Percentiles rank a stretch among this genome's conserved stretches.
Evolutionary conservation across 768 basidiomycete species (phyloP).

Genomic region (Kwoniella bestiolae): DNA sequence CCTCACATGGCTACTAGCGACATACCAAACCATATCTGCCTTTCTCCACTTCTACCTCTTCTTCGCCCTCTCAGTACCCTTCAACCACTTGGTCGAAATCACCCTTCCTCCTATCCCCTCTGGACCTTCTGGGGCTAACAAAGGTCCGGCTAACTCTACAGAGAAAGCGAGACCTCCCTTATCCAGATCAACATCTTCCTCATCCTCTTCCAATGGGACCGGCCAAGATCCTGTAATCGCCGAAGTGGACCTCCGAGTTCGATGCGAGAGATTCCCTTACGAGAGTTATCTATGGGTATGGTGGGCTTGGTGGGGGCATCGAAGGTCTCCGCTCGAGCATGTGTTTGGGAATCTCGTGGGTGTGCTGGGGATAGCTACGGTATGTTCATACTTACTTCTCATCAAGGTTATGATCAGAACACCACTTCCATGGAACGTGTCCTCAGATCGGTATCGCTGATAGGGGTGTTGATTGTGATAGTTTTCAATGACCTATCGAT

Average conservation of each 20-base stretch:
- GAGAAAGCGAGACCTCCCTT: too few relatives aligned
- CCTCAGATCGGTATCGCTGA: too few relatives aligned
- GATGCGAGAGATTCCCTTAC: constrained; percentile 55
- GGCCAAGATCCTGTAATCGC: constrained; percentile 2
- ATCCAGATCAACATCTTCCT: too few relatives aligned
- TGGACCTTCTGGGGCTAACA: neutral
- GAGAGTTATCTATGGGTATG: constrained; percentile 50
- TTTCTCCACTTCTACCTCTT: constrained; percentile 49
- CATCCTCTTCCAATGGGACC: neutral
- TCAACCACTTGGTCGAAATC: constrained; percentile 27
- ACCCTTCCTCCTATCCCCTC: neutral
- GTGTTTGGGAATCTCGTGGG: constrained; percentile 24
- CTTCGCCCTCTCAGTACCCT: constrained; percentile 47
- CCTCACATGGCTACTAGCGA: constrained; percentile 38
- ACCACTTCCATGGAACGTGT: neutral
- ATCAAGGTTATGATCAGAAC: too few relatives aligned
- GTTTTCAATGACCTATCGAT: constrained; percentile 24
- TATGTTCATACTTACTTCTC: too few relatives aligned
- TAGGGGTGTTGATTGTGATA: constrained; percentile 10
- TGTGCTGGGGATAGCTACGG: constrained; percentile 25
- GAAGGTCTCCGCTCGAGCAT: constrained; percentile 35
- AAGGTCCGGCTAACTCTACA: constrained; percentile 64
- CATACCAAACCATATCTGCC: constrained; percentile 26
- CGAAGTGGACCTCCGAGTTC: constrained; percentile 45
- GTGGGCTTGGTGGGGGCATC: constrained; percentile 48